Base-by-base conservation (phyloP, 257 asterid genomes). In the Craterostigma plantagineum region DNA sequence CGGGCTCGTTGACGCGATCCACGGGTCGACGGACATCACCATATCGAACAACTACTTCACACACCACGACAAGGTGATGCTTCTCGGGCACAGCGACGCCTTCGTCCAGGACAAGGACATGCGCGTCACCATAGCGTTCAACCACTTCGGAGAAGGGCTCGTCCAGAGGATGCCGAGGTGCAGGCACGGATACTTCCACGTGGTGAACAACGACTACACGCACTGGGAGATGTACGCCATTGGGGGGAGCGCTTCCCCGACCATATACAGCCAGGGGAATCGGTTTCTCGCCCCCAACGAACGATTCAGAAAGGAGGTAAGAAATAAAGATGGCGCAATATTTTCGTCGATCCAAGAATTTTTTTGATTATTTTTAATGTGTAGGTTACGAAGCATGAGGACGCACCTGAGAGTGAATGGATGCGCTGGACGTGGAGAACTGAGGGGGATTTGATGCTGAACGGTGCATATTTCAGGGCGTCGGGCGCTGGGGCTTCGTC, bases 81-180 rank as follows among this genome's bases (percentile, higher is more conserved):
- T 41, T 14, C 16, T 41, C 16, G 45, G 45, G 1, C 45, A 79
- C 4, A 83, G 70, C 34, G 95, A 83, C 58, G 42, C 34, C 0
- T 79, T 35, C 33, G 41, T 55, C 10, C 60, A 67, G 35, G 95
- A 79, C 48, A 69, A 64, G 61, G 49, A 42, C 44, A 79, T 82
- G 95, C 91, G 69, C 42, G 95, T 71, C 0, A 82, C 95, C 12
- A 55, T 82, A 50, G 91, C 91, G 12, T 82, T 82, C 35, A 78
- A 82, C 54, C 92, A 82, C 63, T 82, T 82, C 53, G 95, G 95
- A 38, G 92, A 82, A 61, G 95, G 92, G 0, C 50, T 82, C 11
- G 77, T 79, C 11, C 95, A 83, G 36, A 79, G 95, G 49, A 83
- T 83, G 95, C 95, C 93, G 86, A 79, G 92, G 79, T 76, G 95